A percentile compares a stretch with the other conserved stretches of the same genome.
These are phyloP conservation scores for Cyphellophora attinorum DNA, from an alignment of 2,329 filamentous ascomycete species.

Conservation along the genomic window DNA sequence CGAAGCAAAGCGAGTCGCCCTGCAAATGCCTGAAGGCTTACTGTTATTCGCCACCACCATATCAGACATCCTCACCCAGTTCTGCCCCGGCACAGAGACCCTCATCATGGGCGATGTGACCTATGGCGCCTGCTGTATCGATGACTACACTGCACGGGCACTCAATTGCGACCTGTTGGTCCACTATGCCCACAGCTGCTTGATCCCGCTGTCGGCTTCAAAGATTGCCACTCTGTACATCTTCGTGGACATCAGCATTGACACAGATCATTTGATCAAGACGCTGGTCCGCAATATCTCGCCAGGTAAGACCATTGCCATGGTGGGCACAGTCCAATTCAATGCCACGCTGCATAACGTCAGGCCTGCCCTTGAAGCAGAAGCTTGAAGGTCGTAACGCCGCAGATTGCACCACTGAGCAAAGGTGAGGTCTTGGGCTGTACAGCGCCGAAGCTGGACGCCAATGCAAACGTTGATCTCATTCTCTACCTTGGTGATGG, in stretches of 20 bases:
- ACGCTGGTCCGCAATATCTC: slow-evolving; percentile 84
- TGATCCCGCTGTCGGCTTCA: slow-evolving; percentile 93
- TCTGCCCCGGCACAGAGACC: slow-evolving; percentile 84
- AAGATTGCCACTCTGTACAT: slow-evolving; percentile 96
- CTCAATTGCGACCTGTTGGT: slow-evolving; percentile 89
- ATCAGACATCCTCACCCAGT: slow-evolving; percentile 88
- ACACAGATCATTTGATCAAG: slow-evolving; percentile 74
- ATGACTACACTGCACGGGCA: slow-evolving; percentile 92
- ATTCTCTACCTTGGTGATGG: slow-evolving; percentile 88
- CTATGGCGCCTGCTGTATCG: slow-evolving; percentile 96
- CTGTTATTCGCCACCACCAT: slow-evolving; percentile 95
- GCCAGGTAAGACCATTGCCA: slow-evolving; percentile 73
- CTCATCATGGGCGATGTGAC: slow-evolving; percentile 99
- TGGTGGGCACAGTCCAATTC: slow-evolving; percentile 97
- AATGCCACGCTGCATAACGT: slow-evolving; percentile 92
- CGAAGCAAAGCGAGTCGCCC: slow-evolving; percentile 69
- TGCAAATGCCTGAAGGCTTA: slow-evolving; percentile 96
- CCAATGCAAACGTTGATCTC: slow-evolving; percentile 54
- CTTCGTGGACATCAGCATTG: slow-evolving; percentile 96
- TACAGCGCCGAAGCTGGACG: slow-evolving; percentile 68
- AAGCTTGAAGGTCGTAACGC: slow-evolving; percentile 76
- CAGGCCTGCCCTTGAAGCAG: slow-evolving; percentile 64
- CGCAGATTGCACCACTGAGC: slow-evolving; percentile 84
- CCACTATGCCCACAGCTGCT: slow-evolving; percentile 93
- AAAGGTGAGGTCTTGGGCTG: slow-evolving; percentile 97